These are phyloP conservation scores for Scytalidium sp. DNA, from an alignment of 2,329 filamentous ascomycete species.

Conservation along the genomic window DNA sequence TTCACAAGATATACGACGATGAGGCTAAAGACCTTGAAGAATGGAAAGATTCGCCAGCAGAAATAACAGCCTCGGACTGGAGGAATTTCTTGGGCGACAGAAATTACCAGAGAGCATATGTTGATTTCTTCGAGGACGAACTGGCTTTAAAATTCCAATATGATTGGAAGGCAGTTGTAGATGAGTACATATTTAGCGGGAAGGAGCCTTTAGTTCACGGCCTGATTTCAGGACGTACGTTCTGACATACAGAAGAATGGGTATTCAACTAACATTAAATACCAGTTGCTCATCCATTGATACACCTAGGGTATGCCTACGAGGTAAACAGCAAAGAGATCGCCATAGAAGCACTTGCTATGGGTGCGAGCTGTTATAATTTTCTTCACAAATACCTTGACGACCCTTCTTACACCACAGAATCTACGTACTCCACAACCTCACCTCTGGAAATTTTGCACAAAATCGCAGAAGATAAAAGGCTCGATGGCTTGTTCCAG, in stretches of 20 bases:
- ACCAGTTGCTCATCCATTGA: constrained; percentile 83
- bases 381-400: constrained; percentile 68
- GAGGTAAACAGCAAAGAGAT: constrained; percentile 83
- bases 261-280: not conserved
- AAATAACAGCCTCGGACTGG: constrained; percentile 84
- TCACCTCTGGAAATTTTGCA: constrained; percentile 69
- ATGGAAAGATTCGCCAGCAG: constrained; percentile 81
- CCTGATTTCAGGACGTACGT: constrained; percentile 73
- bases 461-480: constrained; percentile 65
- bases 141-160: constrained; percentile 69
- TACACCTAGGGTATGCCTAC: constrained; percentile 91
- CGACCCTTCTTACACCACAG: constrained; percentile 65
- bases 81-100: constrained; percentile 75
- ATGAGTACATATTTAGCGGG: constrained; percentile 72
- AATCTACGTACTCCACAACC: constrained; percentile 55
- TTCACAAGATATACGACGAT: constrained; percentile 78
- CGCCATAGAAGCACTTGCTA: constrained; percentile 80
- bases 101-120: constrained; percentile 81
- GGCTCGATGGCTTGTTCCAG: constrained; percentile 65
- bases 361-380: constrained; percentile 58
- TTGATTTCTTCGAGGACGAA: constrained; percentile 95
- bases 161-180: constrained; percentile 76
- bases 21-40: constrained; percentile 70
- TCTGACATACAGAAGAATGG: not conserved
- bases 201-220: constrained; percentile 78